Evolutionary conservation across 2,329 filamentous ascomycete genomes (phyloP).

Genomic region (Phaeosphaeriaceae sp.): DNA sequence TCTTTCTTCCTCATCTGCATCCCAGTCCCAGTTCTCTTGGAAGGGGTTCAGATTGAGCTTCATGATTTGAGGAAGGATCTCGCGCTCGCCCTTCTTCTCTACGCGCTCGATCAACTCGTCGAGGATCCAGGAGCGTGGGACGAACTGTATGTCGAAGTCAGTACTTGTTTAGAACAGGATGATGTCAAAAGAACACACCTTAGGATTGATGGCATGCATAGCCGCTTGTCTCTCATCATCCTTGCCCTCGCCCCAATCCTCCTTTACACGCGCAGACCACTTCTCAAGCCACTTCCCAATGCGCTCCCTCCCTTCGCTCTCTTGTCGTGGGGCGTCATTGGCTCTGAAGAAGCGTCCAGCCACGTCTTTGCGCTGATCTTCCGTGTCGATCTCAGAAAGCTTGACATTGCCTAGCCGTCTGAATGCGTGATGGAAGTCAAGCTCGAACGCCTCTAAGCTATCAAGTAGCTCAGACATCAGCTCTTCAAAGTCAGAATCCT

Average conservation of each 20-base stretch:
- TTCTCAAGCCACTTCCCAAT: conserved; percentile 82
- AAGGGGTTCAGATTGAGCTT: conserved; percentile 86
- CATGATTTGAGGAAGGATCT: conserved; percentile 80
- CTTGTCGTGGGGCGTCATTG: conserved; percentile 64
- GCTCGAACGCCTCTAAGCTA: conserved; percentile 77
- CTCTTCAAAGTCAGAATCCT: conserved; percentile 77
- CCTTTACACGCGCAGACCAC: conserved; percentile 75
- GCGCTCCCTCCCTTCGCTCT: conserved; percentile 70
- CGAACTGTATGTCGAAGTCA: conserved; percentile 62
- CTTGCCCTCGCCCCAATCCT: conserved; percentile 74
- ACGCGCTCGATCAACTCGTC: conserved; percentile 92
- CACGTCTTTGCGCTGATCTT: conserved; percentile 68
- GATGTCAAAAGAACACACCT: conserved; percentile 7
- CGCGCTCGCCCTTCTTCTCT: conserved; percentile 81
- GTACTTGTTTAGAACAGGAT: neutral
- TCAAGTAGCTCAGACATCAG: conserved; percentile 86
- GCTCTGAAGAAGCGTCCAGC: conserved; percentile 81
- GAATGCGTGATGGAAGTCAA: conserved; percentile 97
- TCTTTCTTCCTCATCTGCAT: conserved; percentile 78
- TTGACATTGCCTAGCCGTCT: conserved; percentile 74
- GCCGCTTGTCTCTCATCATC: conserved; percentile 69
- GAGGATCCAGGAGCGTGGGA: conserved; percentile 89
- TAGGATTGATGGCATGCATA: conserved; percentile 88
- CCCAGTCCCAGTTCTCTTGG: conserved; percentile 74
- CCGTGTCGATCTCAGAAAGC: conserved; percentile 69